Conservation (phyloP, 129 eudicot species). For the Pittosporum tobira region DNA sequence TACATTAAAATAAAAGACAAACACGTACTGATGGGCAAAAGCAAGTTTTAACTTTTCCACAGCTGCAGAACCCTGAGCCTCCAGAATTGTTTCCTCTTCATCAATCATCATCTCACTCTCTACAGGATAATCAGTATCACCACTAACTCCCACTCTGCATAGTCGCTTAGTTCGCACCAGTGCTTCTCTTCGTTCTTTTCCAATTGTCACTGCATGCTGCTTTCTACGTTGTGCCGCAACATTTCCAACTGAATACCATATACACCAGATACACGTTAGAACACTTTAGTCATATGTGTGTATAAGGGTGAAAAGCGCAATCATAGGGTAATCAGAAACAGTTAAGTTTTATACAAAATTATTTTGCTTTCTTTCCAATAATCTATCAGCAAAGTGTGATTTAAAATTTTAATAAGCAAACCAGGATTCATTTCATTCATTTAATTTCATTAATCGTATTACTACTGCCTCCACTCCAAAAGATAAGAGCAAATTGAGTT, state of each 20-base stretch:
- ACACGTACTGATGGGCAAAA: constrained; percentile 56
- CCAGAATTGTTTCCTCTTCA: constrained; percentile 74
- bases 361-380: too few species aligned
- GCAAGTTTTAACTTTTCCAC: constrained; percentile 68
- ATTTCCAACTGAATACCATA: constrained; percentile 53
- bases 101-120: constrained; percentile 73
- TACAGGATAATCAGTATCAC: constrained; percentile 30
- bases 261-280: neutral
- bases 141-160: constrained; percentile 70
- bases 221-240: constrained; percentile 72
- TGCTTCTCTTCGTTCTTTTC: constrained; percentile 85
- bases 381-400: too few species aligned
- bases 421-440: too few species aligned
- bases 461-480: too few species aligned
- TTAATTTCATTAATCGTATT: too few species aligned
- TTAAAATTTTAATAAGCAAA: too few species aligned
- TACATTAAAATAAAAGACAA: neutral
- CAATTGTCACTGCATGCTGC: constrained; percentile 72
- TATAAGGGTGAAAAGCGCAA: too few species aligned
- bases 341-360: too few species aligned
- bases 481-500: too few species aligned
- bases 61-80: constrained; percentile 68
- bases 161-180: constrained; percentile 75
- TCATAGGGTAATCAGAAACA: too few species aligned
- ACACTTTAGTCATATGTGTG: neutral